Base-by-base conservation (phyloP, 441 rosid species). In the Gossypium trilobum region DNA sequence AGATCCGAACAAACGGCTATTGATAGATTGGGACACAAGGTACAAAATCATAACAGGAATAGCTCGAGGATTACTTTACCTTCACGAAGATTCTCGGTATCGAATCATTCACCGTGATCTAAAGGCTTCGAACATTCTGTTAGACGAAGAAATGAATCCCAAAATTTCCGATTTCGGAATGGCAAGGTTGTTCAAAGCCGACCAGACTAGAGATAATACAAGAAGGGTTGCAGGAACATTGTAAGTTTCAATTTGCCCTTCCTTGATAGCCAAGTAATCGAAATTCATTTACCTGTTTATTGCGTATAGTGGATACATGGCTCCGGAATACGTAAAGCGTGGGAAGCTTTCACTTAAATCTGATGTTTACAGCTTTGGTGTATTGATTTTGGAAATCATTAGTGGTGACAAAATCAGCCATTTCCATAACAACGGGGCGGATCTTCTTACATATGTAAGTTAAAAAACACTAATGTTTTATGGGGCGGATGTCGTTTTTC, bases 291-390 rank as follows among this genome's bases (percentile, higher is more conserved):
- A 2, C 44, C 0, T 39, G 44, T 39, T 39, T 8, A 1, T 39
- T 39, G 44, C 1, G 44, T 71, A n/a, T 16, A 71, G 74, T 42
- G 74, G 83, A 29, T 82, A 75, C 20, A 79, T 79, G 81, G 71
- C 81, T 13, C 80, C 78, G 0, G 81, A 83, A 39, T 83, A 81
- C 23, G 79, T 61, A 48, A 54, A 58, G 73, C 25, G 65, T 0
- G 87, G 79, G 2, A 17, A 71, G 2, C 74, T 84, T 64, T 84
- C 80, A 0, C 17, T 59, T 10, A 81, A 84, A 50, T 77, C 78
- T 0, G 83, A 81, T 56, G 80, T 75, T 0, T 81, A 56, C 6
- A 75, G 80, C 55, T 83, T 83, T 5, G 85, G 82, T 16, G 83
- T 84, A 17, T 19, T 84, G 20, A 22, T 81, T 27, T 29, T 81